Conservation (phyloP, 2,329 filamentous ascomycete genomes). For the Pleomassaria siparia region DNA sequence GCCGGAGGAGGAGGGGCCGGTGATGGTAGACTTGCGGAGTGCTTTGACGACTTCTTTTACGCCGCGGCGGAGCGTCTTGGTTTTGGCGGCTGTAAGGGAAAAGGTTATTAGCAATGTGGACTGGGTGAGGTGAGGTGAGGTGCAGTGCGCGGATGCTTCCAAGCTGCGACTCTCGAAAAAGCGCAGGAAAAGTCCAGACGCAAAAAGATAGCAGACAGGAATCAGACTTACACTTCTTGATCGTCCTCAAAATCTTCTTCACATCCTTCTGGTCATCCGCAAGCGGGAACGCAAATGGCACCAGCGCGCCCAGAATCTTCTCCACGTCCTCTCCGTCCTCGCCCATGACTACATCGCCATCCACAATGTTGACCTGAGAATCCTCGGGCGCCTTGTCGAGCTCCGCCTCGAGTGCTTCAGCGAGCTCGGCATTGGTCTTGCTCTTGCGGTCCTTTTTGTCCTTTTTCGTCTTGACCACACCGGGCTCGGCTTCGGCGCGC, state of each 20-base stretch:
- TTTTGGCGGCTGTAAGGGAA: constrained; percentile 73
- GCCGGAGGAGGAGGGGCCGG: constrained; percentile 60
- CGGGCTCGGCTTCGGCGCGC: constrained; percentile 48
- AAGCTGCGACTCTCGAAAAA: too few species aligned
- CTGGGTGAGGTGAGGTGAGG: background rate
- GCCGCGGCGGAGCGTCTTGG: constrained; percentile 93
- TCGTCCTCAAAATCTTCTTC: constrained; percentile 66
- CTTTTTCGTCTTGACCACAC: constrained; percentile 56
- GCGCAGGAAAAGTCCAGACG: background rate
- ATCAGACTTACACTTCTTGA: constrained; percentile 58
- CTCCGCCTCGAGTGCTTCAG: constrained; percentile 54
- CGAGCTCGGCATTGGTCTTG: constrained; percentile 59
- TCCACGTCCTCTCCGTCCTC: constrained; percentile 49
- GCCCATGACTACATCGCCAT: constrained; percentile 41
- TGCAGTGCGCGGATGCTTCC: background rate
- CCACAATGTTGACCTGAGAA: constrained; percentile 48
- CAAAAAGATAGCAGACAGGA: background rate
- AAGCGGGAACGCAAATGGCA: constrained; percentile 81
- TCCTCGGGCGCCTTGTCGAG: constrained; percentile 66
- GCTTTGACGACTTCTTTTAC: constrained; percentile 99
- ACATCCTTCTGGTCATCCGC: constrained; percentile 71
- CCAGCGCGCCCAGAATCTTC: constrained; percentile 59
- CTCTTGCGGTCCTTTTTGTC: constrained; percentile 67
- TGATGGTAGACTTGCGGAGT: constrained; percentile 82
- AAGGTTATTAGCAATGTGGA: constrained; percentile 9